Conservation (phyloP, 768 basidiomycete genomes). For the Megacollybia marginata region DNA sequence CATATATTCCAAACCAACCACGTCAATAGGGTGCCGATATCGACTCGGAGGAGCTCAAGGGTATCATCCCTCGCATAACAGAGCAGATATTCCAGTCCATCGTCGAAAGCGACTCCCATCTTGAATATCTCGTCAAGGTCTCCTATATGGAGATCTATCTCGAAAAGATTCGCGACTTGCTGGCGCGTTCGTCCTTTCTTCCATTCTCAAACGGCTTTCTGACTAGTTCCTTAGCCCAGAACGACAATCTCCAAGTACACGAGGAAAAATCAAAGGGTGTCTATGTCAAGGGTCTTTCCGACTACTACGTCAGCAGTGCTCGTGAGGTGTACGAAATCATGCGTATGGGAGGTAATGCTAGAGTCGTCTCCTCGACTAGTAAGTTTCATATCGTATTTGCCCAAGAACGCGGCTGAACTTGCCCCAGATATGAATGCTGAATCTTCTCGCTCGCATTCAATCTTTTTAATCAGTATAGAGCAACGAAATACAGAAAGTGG, state of each 20-base stretch:
- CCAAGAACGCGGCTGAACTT: neutral
- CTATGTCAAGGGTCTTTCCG: conserved; percentile 95
- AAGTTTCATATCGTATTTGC: conserved; percentile 27
- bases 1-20: conserved; percentile 7
- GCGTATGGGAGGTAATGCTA: conserved; percentile 88
- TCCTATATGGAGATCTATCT: conserved; percentile 99
- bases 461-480: conserved; percentile 95
- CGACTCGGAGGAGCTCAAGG: conserved; percentile 87
- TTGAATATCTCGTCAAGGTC: conserved; percentile 98
- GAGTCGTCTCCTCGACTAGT: conserved; percentile 95
- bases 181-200: conserved; percentile 65
- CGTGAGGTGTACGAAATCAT: conserved; percentile 98
- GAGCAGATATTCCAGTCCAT: conserved; percentile 99
- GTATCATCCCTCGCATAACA: conserved; percentile 96
- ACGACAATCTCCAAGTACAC: conserved; percentile 97
- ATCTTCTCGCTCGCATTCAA: conserved; percentile 97
- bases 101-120: conserved; percentile 86
- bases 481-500: conserved; percentile 96
- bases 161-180: conserved; percentile 89
- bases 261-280: conserved; percentile 97
- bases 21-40: conserved; percentile 85
- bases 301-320: conserved; percentile 96
- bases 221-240: conserved; percentile 56
- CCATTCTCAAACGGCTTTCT: conserved; percentile 1
- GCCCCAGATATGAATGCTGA: conserved; percentile 96